Conservation (phyloP, 2,329 filamentous ascomycete species). For the Colletotrichum lupini region DNA sequence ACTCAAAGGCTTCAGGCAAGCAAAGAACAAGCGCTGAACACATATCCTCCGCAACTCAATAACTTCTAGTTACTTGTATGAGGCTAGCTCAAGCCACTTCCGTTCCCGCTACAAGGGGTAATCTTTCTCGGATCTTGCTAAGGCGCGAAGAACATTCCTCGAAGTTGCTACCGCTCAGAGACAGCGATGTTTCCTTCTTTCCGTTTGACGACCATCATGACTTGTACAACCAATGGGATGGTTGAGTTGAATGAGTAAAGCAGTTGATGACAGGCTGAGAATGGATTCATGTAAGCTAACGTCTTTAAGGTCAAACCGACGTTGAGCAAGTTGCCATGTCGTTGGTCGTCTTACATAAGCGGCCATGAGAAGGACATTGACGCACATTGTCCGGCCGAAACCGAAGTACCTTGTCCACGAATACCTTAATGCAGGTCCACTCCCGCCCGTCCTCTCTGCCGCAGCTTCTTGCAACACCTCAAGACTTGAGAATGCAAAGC, state of each 20-base stretch:
- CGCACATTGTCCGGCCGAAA: conserved; percentile 12
- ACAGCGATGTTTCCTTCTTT: not conserved
- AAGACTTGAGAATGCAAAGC: not conserved
- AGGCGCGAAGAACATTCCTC: not conserved
- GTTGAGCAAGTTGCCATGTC: not conserved
- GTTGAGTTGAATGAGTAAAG: not conserved
- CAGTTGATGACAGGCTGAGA: not conserved
- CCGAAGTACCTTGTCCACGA: not conserved
- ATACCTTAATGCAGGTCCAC: not conserved
- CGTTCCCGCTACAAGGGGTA: conserved; percentile 1
- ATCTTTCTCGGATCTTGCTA: not conserved
- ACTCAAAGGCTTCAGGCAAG: not conserved
- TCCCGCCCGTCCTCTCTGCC: too few species aligned
- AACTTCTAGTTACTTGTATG: not conserved
- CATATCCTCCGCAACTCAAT: not conserved
- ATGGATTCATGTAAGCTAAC: not conserved
- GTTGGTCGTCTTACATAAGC: conserved; percentile 20
- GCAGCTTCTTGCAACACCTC: not conserved
- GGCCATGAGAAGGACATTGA: not conserved
- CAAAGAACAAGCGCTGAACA: not conserved
- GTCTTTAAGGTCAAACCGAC: not conserved
- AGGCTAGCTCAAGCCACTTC: not conserved
- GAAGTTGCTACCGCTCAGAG: not conserved
- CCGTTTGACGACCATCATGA: not conserved
- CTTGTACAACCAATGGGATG: not conserved